Base-by-base conservation (phyloP, 1,139 yeast genomes). In the Hansenula sp. region DNA sequence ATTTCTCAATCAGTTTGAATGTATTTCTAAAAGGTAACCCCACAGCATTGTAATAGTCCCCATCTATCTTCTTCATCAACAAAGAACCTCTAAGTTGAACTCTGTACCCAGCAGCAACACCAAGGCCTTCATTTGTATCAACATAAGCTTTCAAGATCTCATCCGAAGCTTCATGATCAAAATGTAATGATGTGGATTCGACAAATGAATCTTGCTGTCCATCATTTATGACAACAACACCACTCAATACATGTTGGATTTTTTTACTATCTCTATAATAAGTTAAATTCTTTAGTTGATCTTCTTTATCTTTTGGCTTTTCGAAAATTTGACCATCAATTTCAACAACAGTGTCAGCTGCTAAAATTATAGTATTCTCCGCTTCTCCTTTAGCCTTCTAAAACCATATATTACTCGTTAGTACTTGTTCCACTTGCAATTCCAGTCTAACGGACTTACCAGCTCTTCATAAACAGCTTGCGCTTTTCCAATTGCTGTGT, bases 101-200 rank as follows among this genome's bases (percentile, higher is more conserved):
- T 55, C 83, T 84, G 66, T 89, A 90, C 1, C 99, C 99, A 8
- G 97, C 99, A 1, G 98, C 97, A 1, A 87, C 97, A 36, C 77
- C 74, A 6, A 72, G 49, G 0, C 94, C 99, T 61, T 91, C 98
- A 25, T 76, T 84, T 3, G 81, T 68, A 1, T 72, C 73, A 11
- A 87, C 82, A 61, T 91, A 93, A 15, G 71, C 69, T 32, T 73
- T 57, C 3, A 91, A 60, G 32, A 82, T 66, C 16, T 71, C 77
- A 48, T 79, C 80, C 1, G 79, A 70, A 13, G 80, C 60, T 4
- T 63, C 54, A 1, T 61, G 50, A 49, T 80, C 80, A 60, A 83
- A 76, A 33, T 58, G 50, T 5, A 83, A 71, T 13, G 62, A 60
- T 0, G 84, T 75, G 33, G 65, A 67, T 42, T 79, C 85, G 9